Evolutionary conservation across 1,139 yeast genomes (phyloP).

Genomic region (Saccharomyces uvarum): DNA sequence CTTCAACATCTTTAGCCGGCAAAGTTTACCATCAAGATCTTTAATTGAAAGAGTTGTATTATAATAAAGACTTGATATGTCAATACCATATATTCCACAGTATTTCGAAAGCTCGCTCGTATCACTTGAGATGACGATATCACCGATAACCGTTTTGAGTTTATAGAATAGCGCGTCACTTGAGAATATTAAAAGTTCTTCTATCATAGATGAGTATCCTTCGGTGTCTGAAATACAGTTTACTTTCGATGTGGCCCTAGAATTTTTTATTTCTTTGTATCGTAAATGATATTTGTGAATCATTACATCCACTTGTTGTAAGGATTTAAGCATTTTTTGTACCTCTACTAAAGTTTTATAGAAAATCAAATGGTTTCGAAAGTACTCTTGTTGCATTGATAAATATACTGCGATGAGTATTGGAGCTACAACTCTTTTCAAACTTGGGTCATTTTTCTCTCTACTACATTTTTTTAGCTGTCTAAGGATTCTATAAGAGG

Average conservation of each 20-base stretch:
- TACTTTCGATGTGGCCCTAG: constrained; percentile 11
- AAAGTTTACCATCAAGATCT: constrained; percentile 14
- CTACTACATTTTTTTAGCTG: neutral
- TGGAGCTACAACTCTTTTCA: constrained; percentile 10
- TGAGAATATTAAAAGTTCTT: constrained; percentile 15
- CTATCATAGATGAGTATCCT: constrained; percentile 7
- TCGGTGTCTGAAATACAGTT: constrained; percentile 4
- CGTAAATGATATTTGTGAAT: constrained; percentile 16
- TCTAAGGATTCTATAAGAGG: constrained; percentile 5
- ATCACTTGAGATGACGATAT: constrained; percentile 14
- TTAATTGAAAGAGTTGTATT: constrained; percentile 10
- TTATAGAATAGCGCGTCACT: constrained; percentile 20
- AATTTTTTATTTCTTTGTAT: constrained; percentile 15
- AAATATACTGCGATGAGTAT: constrained; percentile 16
- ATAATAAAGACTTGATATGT: constrained; percentile 15
- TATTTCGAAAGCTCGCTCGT: constrained; percentile 15
- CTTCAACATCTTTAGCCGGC: constrained; percentile 15
- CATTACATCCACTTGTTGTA: constrained; percentile 17
- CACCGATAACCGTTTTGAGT: constrained; percentile 8
- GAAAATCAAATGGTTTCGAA: constrained; percentile 17
- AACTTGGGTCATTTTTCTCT: constrained; percentile 1
- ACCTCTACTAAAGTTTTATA: constrained; percentile 15
- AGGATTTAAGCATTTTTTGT: constrained; percentile 11
- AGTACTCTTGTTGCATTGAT: constrained; percentile 22
- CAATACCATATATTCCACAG: constrained; percentile 20